Percentiles rank a stretch among this genome's conserved stretches.
phyloP scores from a whole-genome alignment of 768 basidiomycete genomes.

The Rhizopogon sp. region DNA sequence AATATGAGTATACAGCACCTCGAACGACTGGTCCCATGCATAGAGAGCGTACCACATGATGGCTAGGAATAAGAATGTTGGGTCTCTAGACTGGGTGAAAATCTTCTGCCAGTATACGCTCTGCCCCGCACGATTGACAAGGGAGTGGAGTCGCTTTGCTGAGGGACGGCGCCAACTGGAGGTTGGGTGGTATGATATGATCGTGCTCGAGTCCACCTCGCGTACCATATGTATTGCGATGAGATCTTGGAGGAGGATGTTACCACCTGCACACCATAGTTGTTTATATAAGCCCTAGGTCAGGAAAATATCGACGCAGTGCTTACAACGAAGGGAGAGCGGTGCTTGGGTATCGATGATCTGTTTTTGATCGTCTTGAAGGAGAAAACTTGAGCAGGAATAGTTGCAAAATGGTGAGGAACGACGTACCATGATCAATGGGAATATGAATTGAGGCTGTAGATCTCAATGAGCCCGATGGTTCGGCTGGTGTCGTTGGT shows the following conservation, averaged over 20 bases:
- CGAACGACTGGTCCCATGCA: constrained; percentile 58
- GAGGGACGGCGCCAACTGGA: constrained; percentile 21
- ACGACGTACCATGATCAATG: not conserved
- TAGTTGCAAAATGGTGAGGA: not conserved
- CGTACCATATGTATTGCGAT: constrained; percentile 37
- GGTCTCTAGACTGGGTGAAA: constrained; percentile 25
- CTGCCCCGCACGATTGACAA: constrained; percentile 27
- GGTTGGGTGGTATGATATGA: constrained; percentile 32
- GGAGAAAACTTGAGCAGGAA: not conserved
- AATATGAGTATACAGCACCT: constrained; percentile 46
- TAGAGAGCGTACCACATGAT: constrained; percentile 57
- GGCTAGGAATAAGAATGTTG: constrained; percentile 30
- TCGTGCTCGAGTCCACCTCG: constrained; percentile 15
- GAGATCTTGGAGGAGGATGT: constrained; percentile 29
- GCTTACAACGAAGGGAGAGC: constrained; percentile 19
- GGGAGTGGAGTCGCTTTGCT: constrained; percentile 20
- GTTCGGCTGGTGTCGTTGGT: constrained; percentile 11
- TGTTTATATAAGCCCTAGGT: not conserved
- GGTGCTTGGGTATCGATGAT: constrained; percentile 31
- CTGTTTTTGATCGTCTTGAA: constrained; percentile 12
- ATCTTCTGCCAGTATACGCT: constrained; percentile 34
- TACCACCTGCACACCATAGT: constrained; percentile 5
- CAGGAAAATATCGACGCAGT: not conserved
- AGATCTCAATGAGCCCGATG: not conserved
- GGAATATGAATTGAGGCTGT: too few species aligned